Evolutionary conservation across 2,329 filamentous ascomycete genomes (phyloP).

Genomic region (Verticillium albo-atrum): DNA sequence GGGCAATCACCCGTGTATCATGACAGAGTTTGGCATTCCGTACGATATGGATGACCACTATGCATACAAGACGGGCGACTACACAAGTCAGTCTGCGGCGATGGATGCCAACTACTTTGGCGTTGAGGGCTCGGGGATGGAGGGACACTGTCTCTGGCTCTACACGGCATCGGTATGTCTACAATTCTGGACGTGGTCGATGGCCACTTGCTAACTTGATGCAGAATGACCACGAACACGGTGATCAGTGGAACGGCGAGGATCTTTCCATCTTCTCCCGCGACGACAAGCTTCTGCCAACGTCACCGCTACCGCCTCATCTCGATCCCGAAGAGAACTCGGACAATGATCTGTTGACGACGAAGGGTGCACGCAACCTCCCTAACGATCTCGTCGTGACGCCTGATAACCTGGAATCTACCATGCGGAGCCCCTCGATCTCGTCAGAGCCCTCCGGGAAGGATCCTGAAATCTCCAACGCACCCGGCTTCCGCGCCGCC

Average conservation of each 20-base stretch:
- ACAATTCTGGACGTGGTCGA: neutral
- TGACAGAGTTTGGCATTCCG: constrained; percentile 95
- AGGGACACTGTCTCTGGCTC: constrained; percentile 86
- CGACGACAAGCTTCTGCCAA: constrained; percentile 67
- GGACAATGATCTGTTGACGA: constrained; percentile 16
- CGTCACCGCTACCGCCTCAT: constrained; percentile 43
- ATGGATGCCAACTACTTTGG: constrained; percentile 97
- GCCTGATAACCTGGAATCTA: constrained; percentile 70
- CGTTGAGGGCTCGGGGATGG: constrained; percentile 75
- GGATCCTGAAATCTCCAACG: constrained; percentile 54
- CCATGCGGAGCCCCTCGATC: constrained; percentile 64
- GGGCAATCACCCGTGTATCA: constrained; percentile 81
- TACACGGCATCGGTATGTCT: constrained; percentile 65
- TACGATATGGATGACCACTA: constrained; percentile 98
- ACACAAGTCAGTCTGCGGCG: constrained; percentile 84
- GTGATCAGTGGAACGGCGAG: constrained; percentile 97
- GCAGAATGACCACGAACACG: constrained; percentile 80
- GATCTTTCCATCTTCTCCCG: constrained; percentile 85
- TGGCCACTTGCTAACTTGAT: neutral
- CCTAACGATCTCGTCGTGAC: constrained; percentile 62
- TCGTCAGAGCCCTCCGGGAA: constrained; percentile 40
- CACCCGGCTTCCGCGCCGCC: constrained; percentile 78
- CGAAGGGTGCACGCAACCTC: constrained; percentile 26
- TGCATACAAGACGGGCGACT: constrained; percentile 93
- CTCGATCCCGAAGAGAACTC: constrained; percentile 30